Evolutionary conservation across 2,329 filamentous ascomycete species (phyloP).

Genomic region (Ascochyta viciae-villosae): DNA sequence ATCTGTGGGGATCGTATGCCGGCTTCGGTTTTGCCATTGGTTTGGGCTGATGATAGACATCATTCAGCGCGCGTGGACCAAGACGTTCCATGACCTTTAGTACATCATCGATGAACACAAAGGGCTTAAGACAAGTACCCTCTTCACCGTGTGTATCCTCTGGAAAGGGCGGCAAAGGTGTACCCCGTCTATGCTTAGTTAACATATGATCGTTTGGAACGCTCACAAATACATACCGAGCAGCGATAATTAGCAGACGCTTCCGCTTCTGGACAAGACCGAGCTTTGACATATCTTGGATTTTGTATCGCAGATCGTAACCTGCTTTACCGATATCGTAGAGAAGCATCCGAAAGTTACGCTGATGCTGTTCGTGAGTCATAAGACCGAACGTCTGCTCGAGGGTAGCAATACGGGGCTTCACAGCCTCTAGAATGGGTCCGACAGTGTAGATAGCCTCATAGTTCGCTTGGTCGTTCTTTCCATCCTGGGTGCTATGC

Average conservation of each 20-base stretch:
- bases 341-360: conserved; percentile 20
- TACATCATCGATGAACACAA: conserved; percentile 28
- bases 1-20: not conserved
- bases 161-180: conserved; percentile 42
- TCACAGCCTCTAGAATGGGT: conserved; percentile 18
- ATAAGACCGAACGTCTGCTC: conserved; percentile 11
- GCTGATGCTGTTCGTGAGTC: conserved; percentile 9
- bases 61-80: not conserved
- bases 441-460: conserved; percentile 28
- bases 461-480: conserved; percentile 32
- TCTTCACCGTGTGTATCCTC: conserved; percentile 30
- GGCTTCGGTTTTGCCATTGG: not conserved
- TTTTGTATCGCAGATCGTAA: conserved; percentile 35
- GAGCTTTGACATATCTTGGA: conserved; percentile 25
- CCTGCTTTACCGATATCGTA: conserved; percentile 25
- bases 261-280: conserved; percentile 36
- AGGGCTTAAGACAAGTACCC: conserved; percentile 30
- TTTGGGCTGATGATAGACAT: conserved; percentile 28
- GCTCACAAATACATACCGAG: conserved; percentile 22
- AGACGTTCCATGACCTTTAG: conserved; percentile 21
- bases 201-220: too few relatives aligned
- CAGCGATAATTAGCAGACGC: conserved; percentile 38
- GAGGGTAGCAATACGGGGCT: conserved; percentile 24
- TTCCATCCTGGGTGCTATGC: conserved; percentile 19
- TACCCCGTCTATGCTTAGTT: too few relatives aligned